These are phyloP conservation scores for Suillus ampliporus DNA, from an alignment of 768 basidiomycete genomes.

Conservation along the genomic window DNA sequence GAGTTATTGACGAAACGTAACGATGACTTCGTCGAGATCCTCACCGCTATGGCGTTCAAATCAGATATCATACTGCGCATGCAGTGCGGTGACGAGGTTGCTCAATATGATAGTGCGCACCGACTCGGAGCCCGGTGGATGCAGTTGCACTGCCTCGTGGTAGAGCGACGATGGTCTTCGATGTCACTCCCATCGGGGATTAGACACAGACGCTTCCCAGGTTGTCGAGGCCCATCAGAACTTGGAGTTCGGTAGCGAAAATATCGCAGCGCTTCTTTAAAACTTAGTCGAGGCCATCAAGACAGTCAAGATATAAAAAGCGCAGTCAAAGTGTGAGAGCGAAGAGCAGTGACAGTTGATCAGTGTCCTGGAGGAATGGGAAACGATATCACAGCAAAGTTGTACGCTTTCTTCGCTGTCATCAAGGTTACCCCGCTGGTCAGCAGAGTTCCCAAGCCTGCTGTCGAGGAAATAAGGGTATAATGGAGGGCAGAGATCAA, in stretches of 20 bases:
- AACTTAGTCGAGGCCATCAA: neutral
- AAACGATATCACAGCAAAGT: neutral
- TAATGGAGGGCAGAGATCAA: neutral
- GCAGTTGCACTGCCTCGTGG: neutral
- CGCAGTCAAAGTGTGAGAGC: neutral
- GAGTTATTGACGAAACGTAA: too few relatives aligned
- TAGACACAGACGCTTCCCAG: neutral
- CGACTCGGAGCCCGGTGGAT: neutral
- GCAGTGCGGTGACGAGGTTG: neutral
- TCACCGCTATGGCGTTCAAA: too few relatives aligned
- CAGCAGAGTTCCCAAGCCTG: neutral
- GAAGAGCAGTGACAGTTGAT: neutral
- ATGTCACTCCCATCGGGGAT: neutral
- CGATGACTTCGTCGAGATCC: neutral
- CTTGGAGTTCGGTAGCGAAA: neutral
- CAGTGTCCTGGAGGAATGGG: neutral
- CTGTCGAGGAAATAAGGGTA: neutral
- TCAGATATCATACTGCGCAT: neutral
- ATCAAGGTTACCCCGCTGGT: neutral
- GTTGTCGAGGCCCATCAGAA: neutral
- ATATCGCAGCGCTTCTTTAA: neutral
- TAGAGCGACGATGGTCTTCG: too few relatives aligned
- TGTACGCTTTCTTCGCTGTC: neutral
- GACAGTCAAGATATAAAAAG: neutral
- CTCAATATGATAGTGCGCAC: neutral